Base-by-base conservation (phyloP, 2,329 filamentous ascomycete species). In the Alternaria solani region DNA sequence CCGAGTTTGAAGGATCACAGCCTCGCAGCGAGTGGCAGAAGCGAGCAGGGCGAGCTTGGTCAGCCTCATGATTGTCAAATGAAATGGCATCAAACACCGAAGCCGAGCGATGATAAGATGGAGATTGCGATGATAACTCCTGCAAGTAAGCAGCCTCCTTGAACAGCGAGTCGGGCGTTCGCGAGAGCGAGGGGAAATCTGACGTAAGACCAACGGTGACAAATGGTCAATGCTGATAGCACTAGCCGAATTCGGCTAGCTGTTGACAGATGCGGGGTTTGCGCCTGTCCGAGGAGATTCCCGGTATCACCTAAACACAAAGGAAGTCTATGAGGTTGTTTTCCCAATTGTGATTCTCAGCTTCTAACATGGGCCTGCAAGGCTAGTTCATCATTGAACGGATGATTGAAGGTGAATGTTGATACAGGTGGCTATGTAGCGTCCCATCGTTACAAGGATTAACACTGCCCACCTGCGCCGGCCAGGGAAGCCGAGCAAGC, bases 11-110 rank as follows among this genome's bases (percentile, higher is more conserved):
- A 38, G 18, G 25, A 30, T 39, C 5, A 20, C 16, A 25, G 3
- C 41, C 28, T 20, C 9, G 26, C 41, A 23, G 6, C 1, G 8
- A 2, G 16, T 4, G 48, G 32, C 49, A 48, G 52, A 34, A 58
- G 42, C 55, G 42, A 58, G 38, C 30, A 42, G 49, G 16, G 41
- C 49, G 55, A 58, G 55, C 49, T 58, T 58, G 32, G 55, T 58
- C 55, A 58, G 42, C 55, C 34, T 11, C 4, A 44, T 18, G 23
- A 1, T 26, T 20, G 7, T 28, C 11, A 28, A 32, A 1, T 11
- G 9, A 43, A 9, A 5, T 30, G 9, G 36, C 16, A 12, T 25
- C 25, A 39, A 30, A 42, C 2, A 2, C 28, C 14, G 20, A 54
- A 28, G 38, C 51, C 42, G 18, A 58, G 34, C 0, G 23, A 18